Evolutionary conservation across 1,284 basidiomycete genomes (phyloP).

Genomic region (Bjerkandera adusta): DNA sequence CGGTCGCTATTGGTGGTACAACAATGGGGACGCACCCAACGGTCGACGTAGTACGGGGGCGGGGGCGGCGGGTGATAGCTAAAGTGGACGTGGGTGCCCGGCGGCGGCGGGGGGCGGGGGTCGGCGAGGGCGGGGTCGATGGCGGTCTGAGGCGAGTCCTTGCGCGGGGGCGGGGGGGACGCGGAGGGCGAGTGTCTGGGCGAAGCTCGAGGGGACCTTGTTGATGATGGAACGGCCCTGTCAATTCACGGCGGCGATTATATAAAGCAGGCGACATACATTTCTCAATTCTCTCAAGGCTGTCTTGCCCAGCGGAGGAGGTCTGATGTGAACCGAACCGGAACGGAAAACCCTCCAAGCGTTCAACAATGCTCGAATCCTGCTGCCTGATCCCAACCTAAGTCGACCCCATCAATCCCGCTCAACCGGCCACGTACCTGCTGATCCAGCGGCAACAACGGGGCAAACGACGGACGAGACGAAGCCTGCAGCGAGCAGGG

Average conservation of each 20-base stretch:
- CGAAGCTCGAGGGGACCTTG: conserved; percentile 10
- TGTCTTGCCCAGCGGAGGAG: conserved; percentile 15
- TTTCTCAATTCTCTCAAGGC: conserved; percentile 17
- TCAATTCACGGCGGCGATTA: conserved; percentile 10
- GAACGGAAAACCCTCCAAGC: no score
- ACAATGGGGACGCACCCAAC: conserved; percentile 17
- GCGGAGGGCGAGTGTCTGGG: conserved; percentile 4
- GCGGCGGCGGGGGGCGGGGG: conserved; percentile 4
- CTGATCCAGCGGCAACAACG: no score
- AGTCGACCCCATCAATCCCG: conserved; percentile 3
- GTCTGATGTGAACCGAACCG: conserved; percentile 16
- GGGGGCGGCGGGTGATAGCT: conserved; percentile 4
- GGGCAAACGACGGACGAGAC: no score
- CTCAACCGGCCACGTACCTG: not conserved
- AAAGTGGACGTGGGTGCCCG: conserved; percentile 6
- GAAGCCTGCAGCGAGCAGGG: no score
- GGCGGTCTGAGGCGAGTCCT: conserved; percentile 5
- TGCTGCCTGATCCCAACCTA: conserved; percentile 3
- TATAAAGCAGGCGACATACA: conserved; percentile 15
- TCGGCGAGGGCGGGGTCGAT: conserved; percentile 12
- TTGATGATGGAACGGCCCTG: conserved; percentile 11
- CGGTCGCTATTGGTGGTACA: not conserved
- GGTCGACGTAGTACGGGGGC: conserved; percentile 11
- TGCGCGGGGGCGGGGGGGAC: conserved; percentile 1
- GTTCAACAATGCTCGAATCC: not conserved